Conservation (phyloP, 2,329 filamentous ascomycete genomes). For the Diaporthe destruens region DNA sequence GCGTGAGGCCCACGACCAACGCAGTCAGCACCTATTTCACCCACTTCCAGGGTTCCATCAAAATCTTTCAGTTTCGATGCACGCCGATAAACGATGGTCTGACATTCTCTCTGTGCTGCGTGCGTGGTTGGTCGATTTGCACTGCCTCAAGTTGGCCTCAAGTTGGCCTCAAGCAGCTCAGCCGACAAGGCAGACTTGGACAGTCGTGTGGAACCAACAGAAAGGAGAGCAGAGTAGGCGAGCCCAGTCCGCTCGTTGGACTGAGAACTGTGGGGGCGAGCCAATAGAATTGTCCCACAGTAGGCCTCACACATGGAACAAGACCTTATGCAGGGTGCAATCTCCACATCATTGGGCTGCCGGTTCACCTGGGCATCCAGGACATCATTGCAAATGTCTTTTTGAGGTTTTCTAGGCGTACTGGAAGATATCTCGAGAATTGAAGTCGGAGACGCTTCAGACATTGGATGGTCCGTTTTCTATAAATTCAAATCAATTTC, state of each 20-base stretch:
- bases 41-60: neutral
- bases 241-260: neutral
- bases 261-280: neutral
- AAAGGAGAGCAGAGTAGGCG: neutral
- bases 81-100: neutral
- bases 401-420: neutral
- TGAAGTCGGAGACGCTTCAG: neutral
- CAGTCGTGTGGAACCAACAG: constrained; percentile 7
- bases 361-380: neutral
- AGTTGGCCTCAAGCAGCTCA: constrained; percentile 19
- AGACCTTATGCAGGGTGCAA: neutral
- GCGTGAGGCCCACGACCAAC: neutral
- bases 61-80: constrained; percentile 14
- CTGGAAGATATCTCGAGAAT: neutral
- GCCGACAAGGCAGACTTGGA: constrained; percentile 20
- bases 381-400: neutral
- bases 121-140: constrained; percentile 16
- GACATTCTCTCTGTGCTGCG: neutral
- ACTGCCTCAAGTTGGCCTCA: neutral
- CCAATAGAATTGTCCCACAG: constrained; percentile 6
- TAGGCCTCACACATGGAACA: constrained; percentile 2
- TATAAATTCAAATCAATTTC: neutral
- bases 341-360: neutral
- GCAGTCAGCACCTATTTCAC: constrained; percentile 5
- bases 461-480: neutral